Evolutionary conservation across 495 filamentous ascomycete species (phyloP), one percentile per base, ranked within the genome.

Genomic region (Lasiosphaeria hispida): DNA sequence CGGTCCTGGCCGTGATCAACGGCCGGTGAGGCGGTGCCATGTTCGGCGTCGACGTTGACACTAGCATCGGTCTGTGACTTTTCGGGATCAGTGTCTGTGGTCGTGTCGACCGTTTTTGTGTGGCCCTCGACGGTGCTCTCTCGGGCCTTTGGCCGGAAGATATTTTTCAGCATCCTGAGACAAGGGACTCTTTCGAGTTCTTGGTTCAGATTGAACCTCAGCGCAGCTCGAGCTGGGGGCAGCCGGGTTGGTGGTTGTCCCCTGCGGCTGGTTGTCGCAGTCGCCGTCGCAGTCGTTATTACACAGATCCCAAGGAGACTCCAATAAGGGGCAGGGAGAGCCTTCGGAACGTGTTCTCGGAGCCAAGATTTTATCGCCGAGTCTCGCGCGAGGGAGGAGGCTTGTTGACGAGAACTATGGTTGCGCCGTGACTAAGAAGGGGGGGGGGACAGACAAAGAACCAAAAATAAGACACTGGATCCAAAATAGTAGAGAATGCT

Each of bases 1-100:
- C 40, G n/a, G 42, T 55, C 53, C n/a, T 55, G 53, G 53, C 41
- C 30, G 10, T 64, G 61, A 40, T 67, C 58, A 45, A 39, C 9
- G 1, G 62, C 49, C 13, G 47, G 10, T 19, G 37, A 15, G 17
- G 11, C 11, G 45, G 45, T 36, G 30, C 4, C 30, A 34, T 8
- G n/a, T 36, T 34, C 4, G 30, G 41, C 18, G 36, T 35, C 19
- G 40, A 13, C 30, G 38, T n/a, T 15, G 53, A 8, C 42, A 55
- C 14, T 35, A 37, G 56, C 34, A 44, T 23, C 39, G 49, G 15
- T 7, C 11, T 35, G 18, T 1, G 43, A 7, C 53, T 55, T 61
- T 23, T 60, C 61, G 15, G 38, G 13, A n/a, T 64, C 59, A 1
- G 59, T 64, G 47, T 63, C 64, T 45, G 65, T 61, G 0, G 59